Evolutionary conservation across 306 rosid genomes (phyloP).

Genomic region (Mimosa bimucronata): DNA sequence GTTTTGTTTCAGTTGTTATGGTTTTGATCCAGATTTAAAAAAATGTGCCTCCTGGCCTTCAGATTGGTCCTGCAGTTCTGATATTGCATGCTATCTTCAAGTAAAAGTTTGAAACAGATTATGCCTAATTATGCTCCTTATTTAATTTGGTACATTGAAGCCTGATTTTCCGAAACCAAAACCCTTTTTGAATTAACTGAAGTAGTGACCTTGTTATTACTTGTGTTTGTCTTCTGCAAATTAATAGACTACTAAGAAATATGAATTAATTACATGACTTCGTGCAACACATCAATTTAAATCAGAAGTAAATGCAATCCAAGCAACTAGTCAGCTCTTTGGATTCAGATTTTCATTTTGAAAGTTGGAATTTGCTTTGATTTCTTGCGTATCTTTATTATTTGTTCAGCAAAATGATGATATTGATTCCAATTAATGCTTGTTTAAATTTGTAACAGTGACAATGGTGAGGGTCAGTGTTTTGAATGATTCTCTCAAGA

Average conservation of each 20-base stretch:
- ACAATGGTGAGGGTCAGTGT: too few species aligned
- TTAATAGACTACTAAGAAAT: background rate
- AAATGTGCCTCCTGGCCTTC: background rate
- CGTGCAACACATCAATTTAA: background rate
- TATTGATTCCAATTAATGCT: too few species aligned
- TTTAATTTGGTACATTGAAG: background rate
- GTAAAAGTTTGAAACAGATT: too few species aligned
- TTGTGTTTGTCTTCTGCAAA: too few species aligned
- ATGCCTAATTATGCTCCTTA: background rate
- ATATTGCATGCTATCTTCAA: too few species aligned
- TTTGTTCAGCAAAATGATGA: too few species aligned
- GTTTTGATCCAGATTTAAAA: too few species aligned
- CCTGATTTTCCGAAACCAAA: background rate
- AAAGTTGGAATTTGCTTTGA: too few species aligned
- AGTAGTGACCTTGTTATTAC: background rate
- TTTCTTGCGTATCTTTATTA: too few species aligned
- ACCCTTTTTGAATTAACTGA: background rate
- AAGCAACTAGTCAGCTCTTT: background rate
- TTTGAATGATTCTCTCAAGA: too few species aligned
- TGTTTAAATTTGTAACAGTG: too few species aligned
- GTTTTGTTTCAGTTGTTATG: background rate
- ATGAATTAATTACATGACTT: background rate
- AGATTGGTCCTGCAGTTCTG: background rate
- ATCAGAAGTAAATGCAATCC: background rate
- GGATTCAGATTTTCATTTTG: background rate